These are phyloP conservation scores for Ceratobasidium sp. DNA, from an alignment of 1,284 basidiomycete species.

Conservation along the genomic window DNA sequence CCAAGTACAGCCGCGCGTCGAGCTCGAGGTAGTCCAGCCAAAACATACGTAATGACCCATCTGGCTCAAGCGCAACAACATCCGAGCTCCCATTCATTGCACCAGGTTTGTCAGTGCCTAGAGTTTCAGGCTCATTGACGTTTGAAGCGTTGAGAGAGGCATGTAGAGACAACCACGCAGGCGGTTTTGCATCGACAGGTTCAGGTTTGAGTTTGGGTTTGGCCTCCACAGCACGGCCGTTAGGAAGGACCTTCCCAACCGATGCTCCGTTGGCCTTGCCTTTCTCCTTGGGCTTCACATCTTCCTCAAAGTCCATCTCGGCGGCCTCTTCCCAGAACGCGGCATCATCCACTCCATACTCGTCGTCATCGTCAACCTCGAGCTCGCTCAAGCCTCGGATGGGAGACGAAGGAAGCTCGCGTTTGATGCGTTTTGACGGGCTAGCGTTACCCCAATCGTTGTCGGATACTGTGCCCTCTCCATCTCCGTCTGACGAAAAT, in stretches of 20 bases:
- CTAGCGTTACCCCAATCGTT: constrained; percentile 31
- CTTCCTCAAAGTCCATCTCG: constrained; percentile 40
- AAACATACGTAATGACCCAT: constrained; percentile 88
- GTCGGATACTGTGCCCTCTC: constrained; percentile 7
- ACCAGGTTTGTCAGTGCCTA: constrained; percentile 55
- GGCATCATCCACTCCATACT: constrained; percentile 50
- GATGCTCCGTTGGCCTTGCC: constrained; percentile 46
- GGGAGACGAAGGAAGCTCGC: constrained; percentile 14
- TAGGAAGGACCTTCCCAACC: constrained; percentile 45
- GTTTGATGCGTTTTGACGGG: constrained; percentile 20
- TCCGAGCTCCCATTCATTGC: constrained; percentile 52
- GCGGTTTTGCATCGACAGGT: constrained; percentile 53
- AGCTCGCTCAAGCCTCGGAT: background rate
- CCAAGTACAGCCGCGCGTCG: constrained; percentile 79
- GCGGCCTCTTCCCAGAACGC: constrained; percentile 45
- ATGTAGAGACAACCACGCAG: constrained; percentile 79
- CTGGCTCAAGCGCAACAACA: constrained; percentile 70
- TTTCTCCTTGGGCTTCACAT: constrained; percentile 44
- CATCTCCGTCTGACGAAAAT: constrained; percentile 30
- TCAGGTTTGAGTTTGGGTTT: constrained; percentile 56
- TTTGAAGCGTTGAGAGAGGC: constrained; percentile 62
- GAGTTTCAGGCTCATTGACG: constrained; percentile 55
- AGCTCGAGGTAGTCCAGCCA: constrained; percentile 93
- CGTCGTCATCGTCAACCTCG: constrained; percentile 53
- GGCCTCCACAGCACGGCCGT: constrained; percentile 46